Base-by-base conservation (phyloP, 306 rosid species). In the Sphenostylis stenocarpa region DNA sequence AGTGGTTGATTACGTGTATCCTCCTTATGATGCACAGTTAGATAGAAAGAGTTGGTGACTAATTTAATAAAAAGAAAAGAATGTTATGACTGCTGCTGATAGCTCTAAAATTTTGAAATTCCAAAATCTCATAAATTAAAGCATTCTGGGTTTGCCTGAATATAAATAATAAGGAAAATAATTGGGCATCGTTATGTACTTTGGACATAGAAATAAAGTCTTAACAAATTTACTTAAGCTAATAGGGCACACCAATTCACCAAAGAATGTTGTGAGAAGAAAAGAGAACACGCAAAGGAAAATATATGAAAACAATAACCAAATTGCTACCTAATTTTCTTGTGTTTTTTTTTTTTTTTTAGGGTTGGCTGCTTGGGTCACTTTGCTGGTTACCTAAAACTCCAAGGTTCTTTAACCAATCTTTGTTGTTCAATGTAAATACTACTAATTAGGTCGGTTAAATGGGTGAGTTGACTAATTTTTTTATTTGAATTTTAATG, bases 301-400 rank as follows among this genome's bases (percentile, higher is more conserved):
- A 75, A 31, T 13, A 26, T 8, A 28, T 17, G 31, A 34, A 36
- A 64, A 13, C 21, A 12, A 39, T 0, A 39, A 39, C 13, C 2
- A 41, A 41, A 68, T 81, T 47, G 20, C 51, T 66, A 48, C 72
- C 72, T 60, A 60, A 39, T 69, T 49, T 38, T 39, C 15, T 39
- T 62, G 78, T 24, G 47, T 45, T 34, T 57, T 3, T 49, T 75
- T 69, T 76, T 33, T 7, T 5, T 43, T 7, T 38, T 9, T 36
- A 19, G 55, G 60, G 14, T 14, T 81, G 43, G 14, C 41, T 34
- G 11, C 12, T 38, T 8, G 17, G 49, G 77, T 62, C 12, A 19
- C 34, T 76, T 68, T 62, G 49, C 71, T 82, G 85, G 81, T 69
- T 36, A 82, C 78, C 81, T 76, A 82, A 63, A 62, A n/a, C 44